Base-by-base conservation (phyloP, 306 rosid species). In the Gastrolobium bilobum region DNA sequence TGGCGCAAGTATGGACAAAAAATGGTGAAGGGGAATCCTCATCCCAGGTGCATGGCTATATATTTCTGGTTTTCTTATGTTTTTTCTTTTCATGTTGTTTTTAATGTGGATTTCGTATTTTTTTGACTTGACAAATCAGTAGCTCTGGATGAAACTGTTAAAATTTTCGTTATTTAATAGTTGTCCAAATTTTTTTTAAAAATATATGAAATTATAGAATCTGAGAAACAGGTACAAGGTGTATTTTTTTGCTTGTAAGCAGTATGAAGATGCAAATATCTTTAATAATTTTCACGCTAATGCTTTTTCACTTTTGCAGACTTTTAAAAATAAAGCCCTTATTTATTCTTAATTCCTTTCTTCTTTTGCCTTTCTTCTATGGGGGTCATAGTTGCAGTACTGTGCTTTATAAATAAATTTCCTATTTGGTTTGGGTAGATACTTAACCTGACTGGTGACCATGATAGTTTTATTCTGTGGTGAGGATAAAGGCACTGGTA, bases 1-100 rank as follows among this genome's bases (percentile, higher is more conserved):
- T 91, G 98, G 98, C 96, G 97, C 70, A 93, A 93, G 78, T 93
- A 93, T 57, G 98, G 98, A 56, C 97, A 91, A 82, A 93, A 93
- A 84, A 89, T 93, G 97, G 97, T 93, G 83, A 93, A 93, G 82
- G 98, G 98, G 63, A 91, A 89, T 71, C 87, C 90, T 60, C 87
- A 88, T 77, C 94, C 96, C 52, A 91, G 98, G 98, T 93, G 75
- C 78, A 61, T 86, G 5, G 71, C 79, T 60, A 51, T 30, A 75
- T 66, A 39, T 69, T 50, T 59, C 72, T 15, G 26, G 11, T 8
- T 68, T 71, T 74, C 10, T 54, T 58, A 9, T 47, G 38, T 33
- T 6, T 51, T 44, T 52, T 57, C 10, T 67, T 35, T 43, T 11
- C n/a, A 37, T 44, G 29, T 42, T 65, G 68, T 56, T 52, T 14